Base-by-base conservation (phyloP, 208 protist genomes). In the Crithidia fasciculata region DNA sequence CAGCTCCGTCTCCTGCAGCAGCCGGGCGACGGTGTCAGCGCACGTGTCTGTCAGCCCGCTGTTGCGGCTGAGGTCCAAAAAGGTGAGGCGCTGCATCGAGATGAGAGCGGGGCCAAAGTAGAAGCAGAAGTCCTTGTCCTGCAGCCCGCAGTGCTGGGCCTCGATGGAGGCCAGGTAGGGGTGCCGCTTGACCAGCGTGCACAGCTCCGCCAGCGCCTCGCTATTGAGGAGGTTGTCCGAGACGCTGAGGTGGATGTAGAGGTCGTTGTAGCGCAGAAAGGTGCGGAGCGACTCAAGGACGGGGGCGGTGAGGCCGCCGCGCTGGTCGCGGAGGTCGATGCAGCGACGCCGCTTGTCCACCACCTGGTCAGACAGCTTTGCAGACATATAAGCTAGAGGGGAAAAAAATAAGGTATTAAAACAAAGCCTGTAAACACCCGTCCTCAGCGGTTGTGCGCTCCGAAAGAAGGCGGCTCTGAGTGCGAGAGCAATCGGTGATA, bases 251-350 rank as follows among this genome's bases (percentile, higher is more conserved):
- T 74, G 78, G 8, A 81, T 66, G 62, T 87, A 96, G 28, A 70
- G 72, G 49, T 91, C 78, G 70, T 93, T 93, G 40, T 76, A 7
- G 39, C 77, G 64, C 6, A 94, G 63, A 37, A 80, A 80, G 18
- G 73, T 72, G 43, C 87, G 81, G 28, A 96, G 75, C 37, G 72
- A 61, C 47, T 82, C 71, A 0, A 96, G 47, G 4, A 96, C 83
- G 12, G 64, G 45, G 0, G 60, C 74, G 50, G 85, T 82, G n/a
- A 94, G 69, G 50, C 80, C 78, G 44, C 82, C 76, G 45, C 69
- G 62, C 69, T 93, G 85, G 65, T 87, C 77, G 72, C 91, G 88
- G 5, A 96, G 80, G 62, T 96, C 81, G 64, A 94, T 88, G 53
- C 74, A 59, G 15, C 61, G 74, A 8, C 68, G 59, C 13, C 52